phyloP scores from a whole-genome alignment of 495 filamentous ascomycete genomes.

The Penicillium robsamsonii region DNA sequence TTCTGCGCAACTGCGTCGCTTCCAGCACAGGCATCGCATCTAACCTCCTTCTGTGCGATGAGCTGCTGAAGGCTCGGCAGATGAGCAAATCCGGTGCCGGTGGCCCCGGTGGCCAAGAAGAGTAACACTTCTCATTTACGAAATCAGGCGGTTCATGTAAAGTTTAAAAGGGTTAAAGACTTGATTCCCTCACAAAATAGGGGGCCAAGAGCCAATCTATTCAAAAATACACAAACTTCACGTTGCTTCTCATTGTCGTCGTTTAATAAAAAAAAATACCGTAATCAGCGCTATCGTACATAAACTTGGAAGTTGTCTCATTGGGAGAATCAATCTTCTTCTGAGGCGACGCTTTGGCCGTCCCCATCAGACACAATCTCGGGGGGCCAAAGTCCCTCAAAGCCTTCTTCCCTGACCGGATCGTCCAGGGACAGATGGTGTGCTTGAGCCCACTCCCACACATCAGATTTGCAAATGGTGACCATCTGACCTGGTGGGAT shows the following conservation, averaged over 20 bases:
- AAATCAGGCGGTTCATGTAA: constrained; percentile 29
- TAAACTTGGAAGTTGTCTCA: neutral
- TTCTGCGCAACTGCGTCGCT: constrained; percentile 87
- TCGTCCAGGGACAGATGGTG: constrained; percentile 44
- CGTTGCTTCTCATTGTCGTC: constrained; percentile 14
- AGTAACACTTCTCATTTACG: constrained; percentile 37
- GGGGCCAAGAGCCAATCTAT: constrained; percentile 21
- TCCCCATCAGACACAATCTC: constrained; percentile 12
- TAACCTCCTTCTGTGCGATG: constrained; percentile 93
- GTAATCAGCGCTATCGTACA: constrained; percentile 15
- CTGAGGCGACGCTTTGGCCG: constrained; percentile 6
- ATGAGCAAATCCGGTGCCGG: constrained; percentile 59
- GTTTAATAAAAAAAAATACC: constrained; percentile 13
- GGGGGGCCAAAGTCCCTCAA: constrained; percentile 37
- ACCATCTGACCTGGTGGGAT: constrained; percentile 33
- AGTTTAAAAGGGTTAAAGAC: constrained; percentile 23
- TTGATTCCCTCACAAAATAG: constrained; percentile 13
- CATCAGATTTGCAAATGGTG: constrained; percentile 43
- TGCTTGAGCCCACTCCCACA: constrained; percentile 45
- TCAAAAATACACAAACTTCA: constrained; percentile 32
- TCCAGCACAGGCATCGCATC: constrained; percentile 93
- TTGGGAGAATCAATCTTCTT: constrained; percentile 13
- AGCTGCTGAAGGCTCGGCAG: constrained; percentile 95
- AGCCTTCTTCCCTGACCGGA: constrained; percentile 49
- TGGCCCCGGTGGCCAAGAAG: constrained; percentile 46